A percentile compares a stretch with the other conserved stretches of the same genome.
Conservation (phyloP, 2,329 filamentous ascomycete species). For the Talaromyces verruculosus region DNA sequence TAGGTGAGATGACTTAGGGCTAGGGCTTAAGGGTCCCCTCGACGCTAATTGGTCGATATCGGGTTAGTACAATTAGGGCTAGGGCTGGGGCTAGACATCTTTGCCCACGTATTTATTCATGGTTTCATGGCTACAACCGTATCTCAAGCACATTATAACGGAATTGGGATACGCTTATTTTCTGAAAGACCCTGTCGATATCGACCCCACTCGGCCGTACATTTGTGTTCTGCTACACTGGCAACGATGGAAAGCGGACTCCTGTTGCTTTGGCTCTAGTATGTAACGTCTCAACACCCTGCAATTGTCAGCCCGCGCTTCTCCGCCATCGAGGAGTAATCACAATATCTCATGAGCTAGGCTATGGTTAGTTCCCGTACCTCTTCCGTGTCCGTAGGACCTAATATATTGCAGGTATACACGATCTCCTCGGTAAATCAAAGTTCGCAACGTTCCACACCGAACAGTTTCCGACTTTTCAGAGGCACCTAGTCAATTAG, state of each 20-base stretch:
- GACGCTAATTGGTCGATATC: too few relatives aligned
- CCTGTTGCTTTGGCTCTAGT: background rate
- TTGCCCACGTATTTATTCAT: too few relatives aligned
- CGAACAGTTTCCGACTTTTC: background rate
- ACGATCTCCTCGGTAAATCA: background rate
- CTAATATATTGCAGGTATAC: background rate
- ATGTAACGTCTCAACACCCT: background rate
- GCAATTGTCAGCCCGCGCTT: background rate
- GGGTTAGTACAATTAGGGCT: background rate
- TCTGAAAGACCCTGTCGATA: too few relatives aligned
- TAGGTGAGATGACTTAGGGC: background rate
- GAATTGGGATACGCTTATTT: too few relatives aligned
- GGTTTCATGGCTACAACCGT: too few relatives aligned
- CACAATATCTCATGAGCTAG: constrained; percentile 3
- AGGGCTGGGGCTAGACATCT: background rate
- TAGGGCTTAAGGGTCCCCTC: background rate
- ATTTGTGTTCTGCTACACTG: too few relatives aligned
- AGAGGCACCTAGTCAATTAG: background rate
- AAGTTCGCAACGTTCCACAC: background rate
- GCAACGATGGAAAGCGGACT: background rate
- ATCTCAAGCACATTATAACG: too few relatives aligned
- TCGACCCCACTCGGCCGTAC: too few relatives aligned
- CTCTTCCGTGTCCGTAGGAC: background rate
- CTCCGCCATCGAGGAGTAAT: background rate
- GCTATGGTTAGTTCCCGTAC: background rate